Percentiles rank a stretch among this genome's conserved stretches.
These are phyloP conservation scores for Trypanosoma brucei DNA, from an alignment of 208 protist species.

Conservation along the genomic window DNA sequence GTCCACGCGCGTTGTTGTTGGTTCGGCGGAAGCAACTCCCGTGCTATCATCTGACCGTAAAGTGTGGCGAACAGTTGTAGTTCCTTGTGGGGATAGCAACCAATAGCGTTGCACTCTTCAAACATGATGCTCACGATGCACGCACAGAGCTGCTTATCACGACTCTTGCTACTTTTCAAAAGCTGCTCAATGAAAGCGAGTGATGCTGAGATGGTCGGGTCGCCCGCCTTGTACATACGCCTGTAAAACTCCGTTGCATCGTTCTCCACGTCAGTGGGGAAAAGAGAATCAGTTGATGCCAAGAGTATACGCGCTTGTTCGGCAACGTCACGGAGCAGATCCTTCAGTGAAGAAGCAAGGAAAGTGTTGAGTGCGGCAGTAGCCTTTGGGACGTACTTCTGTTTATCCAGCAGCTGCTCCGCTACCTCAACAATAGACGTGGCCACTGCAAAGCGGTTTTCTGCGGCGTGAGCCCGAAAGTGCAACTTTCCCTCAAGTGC, in stretches of 20 bases:
- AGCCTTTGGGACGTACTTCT: slow-evolving; percentile 79
- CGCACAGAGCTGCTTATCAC: slow-evolving; percentile 80
- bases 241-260: slow-evolving; percentile 84
- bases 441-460: slow-evolving; percentile 87
- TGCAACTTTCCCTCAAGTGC: slow-evolving; percentile 80
- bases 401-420: slow-evolving; percentile 72
- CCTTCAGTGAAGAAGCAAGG: slow-evolving; percentile 70
- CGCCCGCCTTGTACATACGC: slow-evolving; percentile 67
- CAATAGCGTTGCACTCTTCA: slow-evolving; percentile 68
- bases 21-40: slow-evolving; percentile 59
- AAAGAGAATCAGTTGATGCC: slow-evolving; percentile 74
- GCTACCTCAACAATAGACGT: slow-evolving; percentile 83
- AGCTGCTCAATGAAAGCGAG: slow-evolving; percentile 58
- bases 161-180: slow-evolving; percentile 50
- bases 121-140: slow-evolving; percentile 88
- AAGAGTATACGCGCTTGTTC: slow-evolving; percentile 70
- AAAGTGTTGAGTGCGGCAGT: slow-evolving; percentile 76
- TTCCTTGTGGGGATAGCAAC: slow-evolving; percentile 74
- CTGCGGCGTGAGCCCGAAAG: slow-evolving; percentile 68
- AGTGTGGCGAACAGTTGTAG: slow-evolving; percentile 76
- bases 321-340: slow-evolving; percentile 62
- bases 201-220: slow-evolving; percentile 32
- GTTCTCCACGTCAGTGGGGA: slow-evolving; percentile 77
- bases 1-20: slow-evolving; percentile 78
- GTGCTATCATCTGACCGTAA: slow-evolving; percentile 83